These are phyloP conservation scores for Xerocomellus intermedius DNA, from an alignment of 768 basidiomycete genomes.

Conservation along the genomic window DNA sequence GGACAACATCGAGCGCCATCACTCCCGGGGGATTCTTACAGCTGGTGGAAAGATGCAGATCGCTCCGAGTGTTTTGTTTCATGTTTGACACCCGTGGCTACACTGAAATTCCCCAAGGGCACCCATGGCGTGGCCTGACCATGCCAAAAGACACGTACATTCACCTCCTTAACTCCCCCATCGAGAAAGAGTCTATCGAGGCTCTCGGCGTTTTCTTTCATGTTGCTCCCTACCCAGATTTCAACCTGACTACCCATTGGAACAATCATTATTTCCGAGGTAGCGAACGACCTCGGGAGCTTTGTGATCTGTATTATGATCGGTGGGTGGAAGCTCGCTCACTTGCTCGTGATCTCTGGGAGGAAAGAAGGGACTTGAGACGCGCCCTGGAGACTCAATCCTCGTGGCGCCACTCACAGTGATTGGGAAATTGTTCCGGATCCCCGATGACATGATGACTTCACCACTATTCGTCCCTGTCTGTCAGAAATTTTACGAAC, in stretches of 20 bases:
- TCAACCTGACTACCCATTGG: conserved; percentile 3
- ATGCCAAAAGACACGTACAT: not conserved
- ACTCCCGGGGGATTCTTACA: conserved; percentile 10
- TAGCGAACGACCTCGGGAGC: not conserved
- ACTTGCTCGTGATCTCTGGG: conserved; percentile 1
- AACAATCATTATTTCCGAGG: not conserved
- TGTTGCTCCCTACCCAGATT: conserved; percentile 2
- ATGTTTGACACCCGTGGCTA: conserved; percentile 9
- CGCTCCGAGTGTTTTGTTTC: conserved; percentile 1
- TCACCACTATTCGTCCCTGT: not conserved
- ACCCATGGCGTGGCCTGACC: conserved; percentile 11
- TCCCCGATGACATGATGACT: not conserved
- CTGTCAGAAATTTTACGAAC: no score
- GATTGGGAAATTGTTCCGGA: not conserved
- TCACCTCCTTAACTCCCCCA: conserved; percentile 1
- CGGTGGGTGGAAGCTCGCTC: conserved; percentile 1
- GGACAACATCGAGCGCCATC: conserved; percentile 3
- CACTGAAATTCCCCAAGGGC: conserved; percentile 1
- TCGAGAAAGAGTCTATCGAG: conserved; percentile 2
- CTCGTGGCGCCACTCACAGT: not conserved
- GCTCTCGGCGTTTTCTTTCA: conserved; percentile 15
- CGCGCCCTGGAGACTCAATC: not conserved
- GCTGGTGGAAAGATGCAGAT: conserved; percentile 14
- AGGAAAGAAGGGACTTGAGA: conserved; percentile 2
- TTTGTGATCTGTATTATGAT: not conserved